A percentile compares a stretch with the other conserved stretches of the same genome.
These are phyloP conservation scores for Cryphonectria parasitica DNA, from an alignment of 2,329 filamentous ascomycete species.

Conservation along the genomic window DNA sequence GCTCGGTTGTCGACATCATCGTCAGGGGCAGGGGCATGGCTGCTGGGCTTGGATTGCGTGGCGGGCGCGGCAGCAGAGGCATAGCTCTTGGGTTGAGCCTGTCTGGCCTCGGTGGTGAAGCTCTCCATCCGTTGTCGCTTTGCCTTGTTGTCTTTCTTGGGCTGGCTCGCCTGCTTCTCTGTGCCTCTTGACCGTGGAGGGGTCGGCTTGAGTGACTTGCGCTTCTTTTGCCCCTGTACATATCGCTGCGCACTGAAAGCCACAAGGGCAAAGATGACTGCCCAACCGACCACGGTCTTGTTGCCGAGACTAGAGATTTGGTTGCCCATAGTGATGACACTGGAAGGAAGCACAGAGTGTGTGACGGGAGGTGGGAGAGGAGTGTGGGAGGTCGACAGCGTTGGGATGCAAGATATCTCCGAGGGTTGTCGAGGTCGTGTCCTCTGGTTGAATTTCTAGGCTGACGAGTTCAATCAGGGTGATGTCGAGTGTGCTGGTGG, in stretches of 20 bases:
- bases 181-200: conserved; percentile 35
- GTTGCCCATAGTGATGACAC: conserved; percentile 38
- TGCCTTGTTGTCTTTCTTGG: conserved; percentile 43
- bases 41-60: conserved; percentile 37
- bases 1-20: conserved; percentile 72
- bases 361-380: not conserved
- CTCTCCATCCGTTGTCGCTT: conserved; percentile 48
- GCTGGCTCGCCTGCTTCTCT: conserved; percentile 39
- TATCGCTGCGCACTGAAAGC: conserved; percentile 34
- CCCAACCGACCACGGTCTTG: conserved; percentile 38
- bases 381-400: not conserved
- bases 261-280: conserved; percentile 35
- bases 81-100: conserved; percentile 43
- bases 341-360: conserved; percentile 8
- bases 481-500: not conserved
- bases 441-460: not conserved
- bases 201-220: conserved; percentile 33
- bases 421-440: not conserved
- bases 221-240: conserved; percentile 31
- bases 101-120: conserved; percentile 39
- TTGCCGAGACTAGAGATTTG: conserved; percentile 38
- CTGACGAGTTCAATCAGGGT: not conserved
- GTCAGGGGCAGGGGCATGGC: conserved; percentile 54
- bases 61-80: not conserved
- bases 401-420: conserved; percentile 3